Base-by-base conservation (phyloP, 495 filamentous ascomycete species). In the Evernia prunastri region DNA sequence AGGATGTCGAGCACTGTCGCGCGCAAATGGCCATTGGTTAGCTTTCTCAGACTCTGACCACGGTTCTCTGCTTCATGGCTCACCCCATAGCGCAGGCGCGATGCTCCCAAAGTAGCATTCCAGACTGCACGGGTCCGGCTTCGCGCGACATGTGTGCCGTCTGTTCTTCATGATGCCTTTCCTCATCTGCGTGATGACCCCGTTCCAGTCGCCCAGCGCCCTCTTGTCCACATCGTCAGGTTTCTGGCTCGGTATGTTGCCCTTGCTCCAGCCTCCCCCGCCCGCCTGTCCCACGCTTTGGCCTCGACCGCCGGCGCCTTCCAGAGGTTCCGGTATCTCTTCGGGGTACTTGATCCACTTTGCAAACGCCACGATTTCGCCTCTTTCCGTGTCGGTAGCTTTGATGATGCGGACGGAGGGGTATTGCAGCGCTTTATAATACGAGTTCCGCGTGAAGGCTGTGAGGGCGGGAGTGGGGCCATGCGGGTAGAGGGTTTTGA, bases 1-100 rank as follows among this genome's bases (percentile, higher is more conserved):
- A 78, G 53, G 6, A 77, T 67, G 18, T 76, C 72, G 45, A 78
- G 67, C 62, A 74, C 76, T 77, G 43, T 9, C n/a, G 13, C 11
- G 49, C n/a, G n/a, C 5, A n/a, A n/a, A n/a, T n/a, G n/a, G 9
- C 7, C 36, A 56, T 15, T 58, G 20, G n/a, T 57, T 12, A 61
- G 40, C 42, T 33, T 27, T 18, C 31, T 18, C 17, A 15, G 42
- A 33, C 9, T 17, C n/a, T 25, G 25, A 43, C 31, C 25, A 11
- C 31, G n/a, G 4, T 33, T 45, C 0, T 51, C 31, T 20, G 31
- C 23, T 31, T 20, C 2, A 45, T 33, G 49, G 47, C 66, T 61
- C 40, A 68, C 66, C 66, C 63, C 62, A 65, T 27, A 68, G 63
- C 13, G 45, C 58, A 20, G 59, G 63, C n/a, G 66, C 63, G 18